Base-by-base conservation (phyloP, 768 basidiomycete species). In the Boletellus ananiceps region DNA sequence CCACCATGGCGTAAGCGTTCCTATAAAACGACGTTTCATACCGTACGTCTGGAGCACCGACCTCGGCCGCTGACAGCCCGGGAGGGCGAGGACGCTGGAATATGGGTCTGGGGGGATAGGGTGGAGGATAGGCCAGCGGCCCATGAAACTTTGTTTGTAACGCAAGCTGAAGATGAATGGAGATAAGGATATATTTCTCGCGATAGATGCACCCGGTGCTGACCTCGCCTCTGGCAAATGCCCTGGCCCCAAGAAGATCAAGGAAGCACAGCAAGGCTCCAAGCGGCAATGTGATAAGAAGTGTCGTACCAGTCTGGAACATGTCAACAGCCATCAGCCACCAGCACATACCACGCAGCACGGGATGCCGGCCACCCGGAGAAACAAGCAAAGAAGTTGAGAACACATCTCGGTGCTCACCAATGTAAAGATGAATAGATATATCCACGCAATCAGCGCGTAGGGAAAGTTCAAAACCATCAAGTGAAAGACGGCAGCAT, bases 181-280 rank as follows among this genome's bases (percentile, higher is more conserved):
- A 27, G 52, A 61, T 61, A 48, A 49, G 58, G 13, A 42, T n/a
- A 12, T 12, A 16, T 18, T 5, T 27, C 16, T 11, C 12, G 23
- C 4, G 13, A 41, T n/a, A 19, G 36, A 23, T 44, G n/a, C 15
- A 25, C 9, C 36, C 56, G 32, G 50, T 15, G 48, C 71, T 50
- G 41, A 83, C 83, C 75, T 92, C 88, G 49, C 80, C 84, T 53
- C 86, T 71, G 5, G 89, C 74, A 54, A 91, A 85, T 1, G 71
- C 61, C 23, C 88, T 73, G 8, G 88, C 89, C 13, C 87, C 88
- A 8, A 91, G 64, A 6, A 92, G 73, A 65, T 89, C 75, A 44
- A 88, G 74, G 67, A 89, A 91, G 64, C 86, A 89, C 15, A 90
- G 69, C 9, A 90, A 69, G 2, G 84, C 83, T 12, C 89, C 88